These are phyloP conservation scores for Paraphaeosphaeria minitans DNA, from an alignment of 2,329 filamentous ascomycete genomes.

Conservation along the genomic window DNA sequence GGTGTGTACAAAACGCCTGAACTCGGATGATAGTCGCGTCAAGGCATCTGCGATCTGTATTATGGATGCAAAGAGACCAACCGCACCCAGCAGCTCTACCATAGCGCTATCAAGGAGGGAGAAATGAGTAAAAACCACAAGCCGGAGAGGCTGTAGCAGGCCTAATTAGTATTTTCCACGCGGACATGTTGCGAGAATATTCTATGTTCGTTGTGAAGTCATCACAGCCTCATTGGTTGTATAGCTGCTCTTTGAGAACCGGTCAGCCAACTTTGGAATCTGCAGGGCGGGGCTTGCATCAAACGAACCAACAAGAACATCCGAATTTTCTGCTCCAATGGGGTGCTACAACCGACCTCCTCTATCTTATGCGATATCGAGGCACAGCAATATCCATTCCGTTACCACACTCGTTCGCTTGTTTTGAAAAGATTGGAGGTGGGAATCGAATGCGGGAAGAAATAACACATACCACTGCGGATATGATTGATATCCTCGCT, in stretches of 20 bases:
- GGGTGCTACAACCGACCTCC: too few species aligned
- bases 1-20: constrained; percentile 5
- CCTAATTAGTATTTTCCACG: background rate
- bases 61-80: constrained; percentile 10
- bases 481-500: too few species aligned
- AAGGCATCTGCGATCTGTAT: constrained; percentile 10
- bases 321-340: background rate
- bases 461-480: too few species aligned
- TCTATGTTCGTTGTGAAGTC: background rate
- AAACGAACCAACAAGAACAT: background rate
- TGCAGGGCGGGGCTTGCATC: background rate
- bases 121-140: background rate
- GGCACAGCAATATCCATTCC: too few species aligned
- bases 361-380: too few species aligned
- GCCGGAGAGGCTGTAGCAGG: background rate
- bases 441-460: too few species aligned
- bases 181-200: background rate
- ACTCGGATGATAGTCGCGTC: background rate
- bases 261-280: background rate
- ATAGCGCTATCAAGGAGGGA: background rate
- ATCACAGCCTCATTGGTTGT: background rate
- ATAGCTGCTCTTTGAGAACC: background rate
- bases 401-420: too few species aligned
- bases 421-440: too few species aligned
- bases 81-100: constrained; percentile 1